Conservation (phyloP, 2,329 filamentous ascomycete genomes). For the Pseudogymnoascus sp. region DNA sequence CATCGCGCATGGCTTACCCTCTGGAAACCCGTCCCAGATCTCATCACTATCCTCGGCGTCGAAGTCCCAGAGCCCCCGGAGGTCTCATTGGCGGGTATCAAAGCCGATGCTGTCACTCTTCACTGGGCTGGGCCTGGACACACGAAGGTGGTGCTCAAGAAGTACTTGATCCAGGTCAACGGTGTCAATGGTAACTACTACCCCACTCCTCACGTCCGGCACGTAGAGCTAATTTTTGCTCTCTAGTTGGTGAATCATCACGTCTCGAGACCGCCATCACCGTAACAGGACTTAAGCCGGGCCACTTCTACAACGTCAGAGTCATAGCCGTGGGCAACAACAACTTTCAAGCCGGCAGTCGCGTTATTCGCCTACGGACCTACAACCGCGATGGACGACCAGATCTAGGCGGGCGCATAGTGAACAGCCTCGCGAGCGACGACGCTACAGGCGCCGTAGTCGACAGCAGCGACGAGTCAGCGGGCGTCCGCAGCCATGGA, state of each 20-base stretch:
- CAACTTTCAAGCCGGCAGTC: constrained; percentile 86
- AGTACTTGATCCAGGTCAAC: constrained; percentile 89
- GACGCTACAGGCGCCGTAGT: constrained; percentile 35
- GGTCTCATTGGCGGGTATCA: constrained; percentile 84
- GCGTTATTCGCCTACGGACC: constrained; percentile 76
- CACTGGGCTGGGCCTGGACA: constrained; percentile 74
- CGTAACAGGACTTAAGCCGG: constrained; percentile 77
- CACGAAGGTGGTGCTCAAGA: constrained; percentile 58
- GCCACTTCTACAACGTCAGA: constrained; percentile 86
- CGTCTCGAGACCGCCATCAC: constrained; percentile 80
- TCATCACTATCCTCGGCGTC: constrained; percentile 84
- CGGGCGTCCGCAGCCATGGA: constrained; percentile 33
- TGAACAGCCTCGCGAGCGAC: constrained; percentile 46
- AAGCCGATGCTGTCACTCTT: constrained; percentile 75
- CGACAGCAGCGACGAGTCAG: constrained; percentile 40
- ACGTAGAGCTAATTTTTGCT: constrained; percentile 15
- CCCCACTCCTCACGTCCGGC: neutral
- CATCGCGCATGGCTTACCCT: constrained; percentile 82
- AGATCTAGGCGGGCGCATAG: constrained; percentile 47
- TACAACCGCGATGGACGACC: constrained; percentile 56
- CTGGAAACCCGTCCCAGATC: constrained; percentile 80
- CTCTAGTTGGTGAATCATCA: constrained; percentile 71
- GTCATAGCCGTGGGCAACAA: constrained; percentile 86
- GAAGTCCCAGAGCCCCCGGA: constrained; percentile 87
- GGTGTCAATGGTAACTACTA: constrained; percentile 67